Conservation (phyloP, 441 rosid species). For the Francoa sonchifolia region DNA sequence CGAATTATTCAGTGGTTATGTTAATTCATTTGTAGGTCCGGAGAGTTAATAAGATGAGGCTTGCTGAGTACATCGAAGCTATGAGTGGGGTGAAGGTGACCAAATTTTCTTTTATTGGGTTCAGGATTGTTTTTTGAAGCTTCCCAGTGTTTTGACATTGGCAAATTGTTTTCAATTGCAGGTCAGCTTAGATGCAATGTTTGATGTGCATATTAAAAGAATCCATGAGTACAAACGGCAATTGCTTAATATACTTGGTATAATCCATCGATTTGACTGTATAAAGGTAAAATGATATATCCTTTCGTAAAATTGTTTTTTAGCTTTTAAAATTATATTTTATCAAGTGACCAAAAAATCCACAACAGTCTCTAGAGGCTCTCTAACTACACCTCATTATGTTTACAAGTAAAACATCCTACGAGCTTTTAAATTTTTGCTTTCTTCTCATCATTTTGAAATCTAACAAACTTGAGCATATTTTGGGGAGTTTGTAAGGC, state of each 20-base stretch:
- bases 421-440: too few relatives aligned
- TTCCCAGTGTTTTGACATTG: constrained; percentile 8
- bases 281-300: constrained; percentile 24
- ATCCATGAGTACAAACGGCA: constrained; percentile 54
- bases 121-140: constrained; percentile 7
- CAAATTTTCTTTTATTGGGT: too few relatives aligned
- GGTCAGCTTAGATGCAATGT: constrained; percentile 41
- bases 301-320: background rate
- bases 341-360: too few relatives aligned
- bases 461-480: too few relatives aligned
- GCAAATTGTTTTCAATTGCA: constrained; percentile 11
- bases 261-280: constrained; percentile 36
- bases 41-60: constrained; percentile 41
- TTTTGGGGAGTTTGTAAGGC: too few relatives aligned
- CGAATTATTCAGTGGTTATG: constrained; percentile 1
- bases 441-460: too few relatives aligned
- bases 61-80: constrained; percentile 49
- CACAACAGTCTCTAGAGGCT: too few relatives aligned
- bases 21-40: constrained; percentile 24
- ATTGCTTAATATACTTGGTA: constrained; percentile 37
- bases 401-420: too few relatives aligned
- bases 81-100: constrained; percentile 47
- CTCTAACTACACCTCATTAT: too few relatives aligned
- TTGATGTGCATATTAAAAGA: constrained; percentile 48
- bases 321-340: too few relatives aligned